These are phyloP conservation scores for Hypoxylon rickii DNA, from an alignment of 495 filamentous ascomycete genomes.

Conservation along the genomic window DNA sequence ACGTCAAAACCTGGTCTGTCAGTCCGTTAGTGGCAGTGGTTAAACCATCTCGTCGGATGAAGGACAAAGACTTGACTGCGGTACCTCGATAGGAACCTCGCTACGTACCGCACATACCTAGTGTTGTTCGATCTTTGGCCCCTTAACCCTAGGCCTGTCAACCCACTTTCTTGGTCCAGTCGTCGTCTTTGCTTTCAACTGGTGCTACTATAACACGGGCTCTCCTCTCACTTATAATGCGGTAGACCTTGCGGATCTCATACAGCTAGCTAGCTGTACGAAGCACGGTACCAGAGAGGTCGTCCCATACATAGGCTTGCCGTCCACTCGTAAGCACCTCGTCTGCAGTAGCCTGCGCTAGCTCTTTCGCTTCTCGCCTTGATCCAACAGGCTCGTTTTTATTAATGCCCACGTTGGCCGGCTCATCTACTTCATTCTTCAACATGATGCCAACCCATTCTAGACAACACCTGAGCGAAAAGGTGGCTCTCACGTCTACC, in stretches of 20 bases:
- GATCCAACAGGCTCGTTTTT: conserved; percentile 13
- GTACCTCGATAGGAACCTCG: conserved; percentile 12
- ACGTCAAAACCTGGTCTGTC: too few relatives aligned
- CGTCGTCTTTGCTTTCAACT: conserved; percentile 1
- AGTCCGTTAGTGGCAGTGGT: too few relatives aligned
- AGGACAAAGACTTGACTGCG: too few relatives aligned
- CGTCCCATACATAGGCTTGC: conserved; percentile 11
- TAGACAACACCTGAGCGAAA: conserved; percentile 15
- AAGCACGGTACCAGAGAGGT: conserved; percentile 15
- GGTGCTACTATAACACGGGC: conserved; percentile 15
- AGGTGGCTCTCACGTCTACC: conserved; percentile 1
- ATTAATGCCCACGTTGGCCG: conserved; percentile 13
- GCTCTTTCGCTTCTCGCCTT: conserved; percentile 21
- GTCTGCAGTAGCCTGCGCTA: conserved; percentile 34
- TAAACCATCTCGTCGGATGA: too few relatives aligned
- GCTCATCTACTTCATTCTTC: conserved; percentile 1
- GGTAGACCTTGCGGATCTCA: conserved; percentile 3
- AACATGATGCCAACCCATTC: conserved; percentile 17
- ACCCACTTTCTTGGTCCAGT: not conserved
- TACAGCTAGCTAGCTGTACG: conserved; percentile 3
- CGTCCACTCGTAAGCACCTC: conserved; percentile 22
- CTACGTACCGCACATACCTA: not conserved
- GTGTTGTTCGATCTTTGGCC: not conserved
- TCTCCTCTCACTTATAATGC: conserved; percentile 11
- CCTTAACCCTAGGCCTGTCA: conserved; percentile 6